These are phyloP conservation scores for Plasmodium knowlesi DNA, from an alignment of 169 alveolate species.

Conservation along the genomic window DNA sequence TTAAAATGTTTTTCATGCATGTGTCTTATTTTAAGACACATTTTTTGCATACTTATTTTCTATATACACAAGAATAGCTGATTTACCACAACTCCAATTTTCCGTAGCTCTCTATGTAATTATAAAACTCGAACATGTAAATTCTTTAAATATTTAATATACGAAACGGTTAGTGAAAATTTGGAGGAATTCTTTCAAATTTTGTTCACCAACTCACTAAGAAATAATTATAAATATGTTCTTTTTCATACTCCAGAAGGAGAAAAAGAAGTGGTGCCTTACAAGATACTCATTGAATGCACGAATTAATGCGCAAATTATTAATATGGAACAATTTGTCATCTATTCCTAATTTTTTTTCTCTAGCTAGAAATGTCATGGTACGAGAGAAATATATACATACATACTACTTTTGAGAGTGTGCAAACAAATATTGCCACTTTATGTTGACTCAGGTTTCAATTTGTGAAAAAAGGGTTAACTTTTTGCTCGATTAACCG, in stretches of 20 bases:
- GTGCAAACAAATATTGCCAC: background rate
- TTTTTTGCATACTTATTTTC: background rate
- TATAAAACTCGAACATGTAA: background rate
- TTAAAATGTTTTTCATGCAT: background rate
- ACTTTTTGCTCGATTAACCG: background rate
- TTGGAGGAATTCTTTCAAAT: background rate
- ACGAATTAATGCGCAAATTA: background rate
- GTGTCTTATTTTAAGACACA: background rate
- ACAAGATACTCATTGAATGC: background rate
- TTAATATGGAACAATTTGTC: background rate
- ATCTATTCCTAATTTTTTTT: background rate
- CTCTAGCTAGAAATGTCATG: background rate
- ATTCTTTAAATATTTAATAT: background rate
- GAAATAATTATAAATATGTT: background rate
- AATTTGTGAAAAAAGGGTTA: background rate
- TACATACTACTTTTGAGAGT: background rate
- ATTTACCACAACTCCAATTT: background rate
- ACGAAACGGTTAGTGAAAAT: background rate
- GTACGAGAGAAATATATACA: background rate
- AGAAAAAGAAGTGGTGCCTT: background rate
- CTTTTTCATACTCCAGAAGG: background rate
- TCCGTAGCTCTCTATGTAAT: background rate
- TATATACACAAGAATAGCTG: background rate
- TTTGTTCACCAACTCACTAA: background rate
- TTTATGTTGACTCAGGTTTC: background rate